These are phyloP conservation scores for Claviceps sorghi DNA, from an alignment of 2,329 filamentous ascomycete species.

Conservation along the genomic window DNA sequence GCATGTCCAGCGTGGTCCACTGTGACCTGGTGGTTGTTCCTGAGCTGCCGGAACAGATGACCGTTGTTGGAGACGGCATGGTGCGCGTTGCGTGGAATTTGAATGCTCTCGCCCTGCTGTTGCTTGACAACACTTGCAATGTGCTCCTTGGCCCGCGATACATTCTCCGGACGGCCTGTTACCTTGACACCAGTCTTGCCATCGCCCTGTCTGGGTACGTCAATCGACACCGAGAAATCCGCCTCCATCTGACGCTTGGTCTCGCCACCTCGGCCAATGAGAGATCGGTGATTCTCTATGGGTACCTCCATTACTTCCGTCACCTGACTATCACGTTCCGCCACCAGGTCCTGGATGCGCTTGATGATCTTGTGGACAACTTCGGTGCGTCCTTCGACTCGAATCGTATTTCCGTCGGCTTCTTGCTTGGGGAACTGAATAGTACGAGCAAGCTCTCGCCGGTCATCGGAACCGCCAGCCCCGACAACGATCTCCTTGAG, in stretches of 20 bases:
- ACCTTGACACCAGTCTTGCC: conserved; percentile 77
- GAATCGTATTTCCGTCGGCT: conserved; percentile 67
- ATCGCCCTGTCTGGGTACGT: conserved; percentile 81
- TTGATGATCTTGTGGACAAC: conserved; percentile 81
- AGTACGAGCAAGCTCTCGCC: conserved; percentile 68
- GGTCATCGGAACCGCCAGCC: conserved; percentile 80
- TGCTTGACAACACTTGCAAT: conserved; percentile 68
- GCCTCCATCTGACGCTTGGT: conserved; percentile 72
- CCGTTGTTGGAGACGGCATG: conserved; percentile 78
- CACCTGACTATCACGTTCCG: conserved; percentile 71
- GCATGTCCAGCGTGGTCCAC: conserved; percentile 80
- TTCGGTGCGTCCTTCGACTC: conserved; percentile 68
- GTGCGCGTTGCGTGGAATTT: conserved; percentile 70
- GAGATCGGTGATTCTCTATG: conserved; percentile 72
- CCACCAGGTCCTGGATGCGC: conserved; percentile 66
- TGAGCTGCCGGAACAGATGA: conserved; percentile 81
- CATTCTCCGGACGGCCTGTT: conserved; percentile 60
- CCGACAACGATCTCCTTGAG: conserved; percentile 75
- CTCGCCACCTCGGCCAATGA: conserved; percentile 88
- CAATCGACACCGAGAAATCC: conserved; percentile 72
- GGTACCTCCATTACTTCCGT: conserved; percentile 69
- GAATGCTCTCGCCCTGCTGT: conserved; percentile 75
- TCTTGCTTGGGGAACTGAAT: conserved; percentile 92
- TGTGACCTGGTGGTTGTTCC: conserved; percentile 73
- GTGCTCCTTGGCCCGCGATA: conserved; percentile 76